Conservation (phyloP, 2,329 filamentous ascomycete genomes). For the Claviceps capensis region DNA sequence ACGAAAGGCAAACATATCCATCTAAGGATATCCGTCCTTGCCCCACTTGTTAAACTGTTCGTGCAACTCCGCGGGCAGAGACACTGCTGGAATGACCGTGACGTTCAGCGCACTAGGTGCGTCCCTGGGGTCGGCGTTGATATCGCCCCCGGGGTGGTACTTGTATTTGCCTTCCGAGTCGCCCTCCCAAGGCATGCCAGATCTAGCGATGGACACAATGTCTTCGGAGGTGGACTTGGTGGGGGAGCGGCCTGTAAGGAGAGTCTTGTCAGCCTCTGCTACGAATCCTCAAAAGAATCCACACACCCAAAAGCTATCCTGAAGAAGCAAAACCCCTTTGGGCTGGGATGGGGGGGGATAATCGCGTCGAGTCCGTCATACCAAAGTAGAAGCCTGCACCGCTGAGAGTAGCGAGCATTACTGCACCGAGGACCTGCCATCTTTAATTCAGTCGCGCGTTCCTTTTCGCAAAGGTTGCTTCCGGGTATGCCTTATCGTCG, state of each 20-base stretch:
- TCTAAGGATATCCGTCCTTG: constrained; percentile 75
- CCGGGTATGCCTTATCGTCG: constrained; percentile 4
- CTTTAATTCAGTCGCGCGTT: not conserved
- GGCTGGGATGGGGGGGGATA: too few species aligned
- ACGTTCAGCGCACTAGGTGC: constrained; percentile 92
- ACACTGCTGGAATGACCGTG: constrained; percentile 87
- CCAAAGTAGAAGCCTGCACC: constrained; percentile 85
- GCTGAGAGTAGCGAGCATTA: constrained; percentile 81
- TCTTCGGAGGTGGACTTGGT: constrained; percentile 75
- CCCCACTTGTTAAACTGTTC: constrained; percentile 99
- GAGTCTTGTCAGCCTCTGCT: not conserved
- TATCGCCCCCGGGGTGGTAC: constrained; percentile 78
- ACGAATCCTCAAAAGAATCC: not conserved
- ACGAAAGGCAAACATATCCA: not conserved
- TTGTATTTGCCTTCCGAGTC: constrained; percentile 54
- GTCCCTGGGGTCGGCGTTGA: constrained; percentile 61
- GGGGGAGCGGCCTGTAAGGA: constrained; percentile 57
- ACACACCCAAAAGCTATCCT: too few species aligned
- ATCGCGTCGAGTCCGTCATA: constrained; percentile 24
- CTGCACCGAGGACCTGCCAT: constrained; percentile 66
- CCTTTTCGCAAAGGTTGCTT: constrained; percentile 1
- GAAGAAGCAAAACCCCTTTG: too few species aligned
- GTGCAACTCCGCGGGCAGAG: constrained; percentile 82
- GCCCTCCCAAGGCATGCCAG: constrained; percentile 85
- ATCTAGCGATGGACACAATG: constrained; percentile 57